These are phyloP conservation scores for Trypanosoma grayi DNA, from an alignment of 208 protist genomes.

Conservation along the genomic window DNA sequence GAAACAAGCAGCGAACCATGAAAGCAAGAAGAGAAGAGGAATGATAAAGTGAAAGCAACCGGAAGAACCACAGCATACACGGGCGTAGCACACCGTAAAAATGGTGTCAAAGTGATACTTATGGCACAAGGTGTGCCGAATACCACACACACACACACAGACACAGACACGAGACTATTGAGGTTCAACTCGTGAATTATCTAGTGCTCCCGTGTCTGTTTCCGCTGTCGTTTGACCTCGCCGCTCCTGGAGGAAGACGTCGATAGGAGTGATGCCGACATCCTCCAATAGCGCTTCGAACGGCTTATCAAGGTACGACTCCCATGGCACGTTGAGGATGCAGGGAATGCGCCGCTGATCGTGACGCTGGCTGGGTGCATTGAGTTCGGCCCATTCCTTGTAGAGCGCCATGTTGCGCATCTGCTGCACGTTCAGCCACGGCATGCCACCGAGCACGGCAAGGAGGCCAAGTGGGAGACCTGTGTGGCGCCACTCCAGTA, in stretches of 20 bases:
- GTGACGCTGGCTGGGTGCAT: conserved; percentile 54
- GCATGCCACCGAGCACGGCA: conserved; percentile 58
- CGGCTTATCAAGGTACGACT: conserved; percentile 57
- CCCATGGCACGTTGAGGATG: conserved; percentile 76
- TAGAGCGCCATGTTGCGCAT: conserved; percentile 43
- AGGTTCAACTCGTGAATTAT: too few relatives aligned
- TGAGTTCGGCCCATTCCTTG: conserved; percentile 50
- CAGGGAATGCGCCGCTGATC: conserved; percentile 42
- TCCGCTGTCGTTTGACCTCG: too few relatives aligned
- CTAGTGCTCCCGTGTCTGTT: too few relatives aligned
- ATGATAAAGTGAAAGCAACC: neutral
- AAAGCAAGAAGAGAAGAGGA: conserved; percentile 4
- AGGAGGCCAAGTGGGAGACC: conserved; percentile 76
- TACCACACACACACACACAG: neutral
- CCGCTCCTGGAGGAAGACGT: conserved; percentile 38
- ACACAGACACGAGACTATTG: neutral
- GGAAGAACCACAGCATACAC: neutral
- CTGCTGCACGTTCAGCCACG: conserved; percentile 50
- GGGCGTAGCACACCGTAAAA: too few relatives aligned
- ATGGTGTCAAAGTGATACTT: too few relatives aligned
- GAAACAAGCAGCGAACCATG: neutral
- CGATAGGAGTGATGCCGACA: conserved; percentile 68
- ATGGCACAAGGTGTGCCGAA: too few relatives aligned
- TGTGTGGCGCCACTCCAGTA: conserved; percentile 82
- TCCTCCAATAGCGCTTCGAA: conserved; percentile 47